Evolutionary conservation across 257 asterid species (phyloP).

Genomic region (Solanum appendiculatum): DNA sequence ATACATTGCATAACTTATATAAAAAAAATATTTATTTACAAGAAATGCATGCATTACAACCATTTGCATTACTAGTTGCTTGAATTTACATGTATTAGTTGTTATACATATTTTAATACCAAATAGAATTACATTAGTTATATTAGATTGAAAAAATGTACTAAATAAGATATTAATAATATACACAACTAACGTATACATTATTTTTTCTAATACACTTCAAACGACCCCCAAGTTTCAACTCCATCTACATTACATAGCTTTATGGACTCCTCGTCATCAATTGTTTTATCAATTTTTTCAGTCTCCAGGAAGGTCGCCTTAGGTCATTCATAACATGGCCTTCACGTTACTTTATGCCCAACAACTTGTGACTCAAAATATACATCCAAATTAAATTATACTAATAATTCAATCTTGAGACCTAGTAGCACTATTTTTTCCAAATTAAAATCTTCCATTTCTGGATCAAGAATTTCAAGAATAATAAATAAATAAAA

Average conservation of each 20-base stretch:
- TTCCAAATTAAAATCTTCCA: background rate
- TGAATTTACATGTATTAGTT: background rate
- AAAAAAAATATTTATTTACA: no score
- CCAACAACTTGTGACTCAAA: background rate
- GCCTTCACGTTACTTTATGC: background rate
- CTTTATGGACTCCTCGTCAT: slow-evolving; percentile 8
- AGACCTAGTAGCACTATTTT: background rate
- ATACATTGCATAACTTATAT: no score
- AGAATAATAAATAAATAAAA: background rate
- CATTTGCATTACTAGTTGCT: no score
- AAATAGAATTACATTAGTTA: no score
- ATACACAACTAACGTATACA: no score
- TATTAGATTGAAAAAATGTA: rapidly evolving
- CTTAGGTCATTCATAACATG: background rate
- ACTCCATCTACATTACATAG: slow-evolving; percentile 36
- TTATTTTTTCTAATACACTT: background rate
- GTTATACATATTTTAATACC: background rate
- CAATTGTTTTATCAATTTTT: background rate
- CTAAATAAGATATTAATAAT: no score
- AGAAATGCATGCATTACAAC: background rate
- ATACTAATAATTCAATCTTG: background rate
- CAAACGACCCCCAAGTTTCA: background rate
- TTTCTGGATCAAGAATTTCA: background rate
- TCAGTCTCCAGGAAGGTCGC: slow-evolving; percentile 8
- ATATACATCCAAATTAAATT: background rate